phyloP scores from a whole-genome alignment of 257 asterid genomes.

The Nicotiana knightiana region DNA sequence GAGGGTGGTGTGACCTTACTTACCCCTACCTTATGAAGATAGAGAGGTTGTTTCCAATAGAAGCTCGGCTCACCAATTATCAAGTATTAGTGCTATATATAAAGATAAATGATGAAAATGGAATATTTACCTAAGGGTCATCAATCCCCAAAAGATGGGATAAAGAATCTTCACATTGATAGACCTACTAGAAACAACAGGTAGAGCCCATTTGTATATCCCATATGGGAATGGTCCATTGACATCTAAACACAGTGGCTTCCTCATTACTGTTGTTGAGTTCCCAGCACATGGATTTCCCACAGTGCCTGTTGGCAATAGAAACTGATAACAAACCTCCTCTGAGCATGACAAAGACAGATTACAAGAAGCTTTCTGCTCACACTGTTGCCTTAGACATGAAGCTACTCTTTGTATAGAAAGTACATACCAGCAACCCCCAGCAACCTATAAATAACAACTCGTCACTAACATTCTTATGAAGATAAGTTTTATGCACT shows the following conservation, averaged over 20 bases:
- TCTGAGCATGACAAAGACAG: constrained; percentile 63
- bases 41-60: no score
- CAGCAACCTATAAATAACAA: constrained; percentile 55
- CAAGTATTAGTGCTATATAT: not conserved
- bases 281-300: constrained; percentile 62
- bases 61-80: no score
- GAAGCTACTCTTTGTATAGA: constrained; percentile 78
- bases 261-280: constrained; percentile 23
- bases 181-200: constrained; percentile 76
- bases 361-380: constrained; percentile 32
- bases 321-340: constrained; percentile 71
- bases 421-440: constrained; percentile 97
- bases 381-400: constrained; percentile 70
- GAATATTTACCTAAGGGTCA: constrained; percentile 69
- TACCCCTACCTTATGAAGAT: no score
- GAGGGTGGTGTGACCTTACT: no score
- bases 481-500: not conserved
- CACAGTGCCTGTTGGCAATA: constrained; percentile 36
- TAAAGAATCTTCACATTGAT: constrained; percentile 76
- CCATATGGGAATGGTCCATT: constrained; percentile 80
- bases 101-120: not conserved
- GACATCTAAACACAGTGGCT: constrained; percentile 59
- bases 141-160: constrained; percentile 93
- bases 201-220: constrained; percentile 86
- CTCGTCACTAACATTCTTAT: not conserved